phyloP scores from a whole-genome alignment of 2,329 filamentous ascomycete genomes.

The Magnaporthiopsis rhizophila region DNA sequence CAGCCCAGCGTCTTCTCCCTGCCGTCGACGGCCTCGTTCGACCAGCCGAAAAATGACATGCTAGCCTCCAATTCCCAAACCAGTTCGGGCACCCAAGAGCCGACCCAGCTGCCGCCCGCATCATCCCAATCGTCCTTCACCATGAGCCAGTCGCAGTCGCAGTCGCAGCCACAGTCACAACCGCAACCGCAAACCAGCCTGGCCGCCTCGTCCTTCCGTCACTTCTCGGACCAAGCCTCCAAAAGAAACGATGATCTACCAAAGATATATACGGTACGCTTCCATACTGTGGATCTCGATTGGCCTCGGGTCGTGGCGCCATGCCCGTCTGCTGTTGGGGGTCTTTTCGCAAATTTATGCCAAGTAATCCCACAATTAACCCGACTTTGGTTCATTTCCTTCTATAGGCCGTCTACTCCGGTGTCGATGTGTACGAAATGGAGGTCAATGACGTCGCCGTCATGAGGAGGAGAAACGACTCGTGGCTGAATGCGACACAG shows the following conservation, averaged over 20 bases:
- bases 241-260: conserved; percentile 34
- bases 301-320: neutral
- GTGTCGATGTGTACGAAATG: conserved; percentile 97
- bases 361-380: neutral
- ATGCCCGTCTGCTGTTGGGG: neutral
- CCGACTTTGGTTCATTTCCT: neutral
- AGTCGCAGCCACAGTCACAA: neutral
- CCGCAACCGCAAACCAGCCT: conserved; percentile 26
- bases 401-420: conserved; percentile 75
- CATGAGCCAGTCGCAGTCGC: conserved; percentile 45
- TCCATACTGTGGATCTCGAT: conserved; percentile 1
- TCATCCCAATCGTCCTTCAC: conserved; percentile 48
- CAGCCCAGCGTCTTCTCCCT: conserved; percentile 7
- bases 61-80: conserved; percentile 14
- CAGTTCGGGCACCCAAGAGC: conserved; percentile 18
- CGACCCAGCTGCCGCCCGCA: conserved; percentile 16
- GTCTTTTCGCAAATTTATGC: too few relatives aligned
- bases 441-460: conserved; percentile 88
- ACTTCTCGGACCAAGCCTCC: conserved; percentile 29
- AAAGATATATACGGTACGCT: conserved; percentile 54
- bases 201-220: conserved; percentile 26
- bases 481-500: conserved; percentile 96
- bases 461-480: conserved; percentile 91
- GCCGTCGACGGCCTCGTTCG: conserved; percentile 12
- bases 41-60: conserved; percentile 9